Base-by-base conservation (phyloP, 331 rosid genomes). In the Acacia pycnantha region DNA sequence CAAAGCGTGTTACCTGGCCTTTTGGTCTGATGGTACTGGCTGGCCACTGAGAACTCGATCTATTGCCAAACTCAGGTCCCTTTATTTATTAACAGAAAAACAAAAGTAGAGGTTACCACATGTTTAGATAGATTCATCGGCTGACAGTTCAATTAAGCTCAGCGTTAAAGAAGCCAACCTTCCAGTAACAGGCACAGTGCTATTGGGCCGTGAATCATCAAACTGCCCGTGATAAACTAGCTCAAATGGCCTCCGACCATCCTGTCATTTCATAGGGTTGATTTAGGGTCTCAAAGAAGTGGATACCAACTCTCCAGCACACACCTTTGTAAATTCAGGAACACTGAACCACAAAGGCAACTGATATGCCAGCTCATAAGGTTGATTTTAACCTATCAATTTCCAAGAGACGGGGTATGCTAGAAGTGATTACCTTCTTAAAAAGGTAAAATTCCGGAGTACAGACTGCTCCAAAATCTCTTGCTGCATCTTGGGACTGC, bases 221-320 rank as follows among this genome's bases (percentile, higher is more conserved):
- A 91, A 95, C 69, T 93, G 99, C 65, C 99, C 98, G 69, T 90
- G 98, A 84, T 95, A 95, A 74, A 92, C 98, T 87, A 95, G 87
- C 86, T 95, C 98, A 81, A 85, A 95, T 6, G 98, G 99, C 91
- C 99, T 92, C 81, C 99, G 86, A 82, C 99, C 99, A 88, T 90
- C 98, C 99, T 93, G 89, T 82, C 82, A 86, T 76, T 75, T 62
- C 37, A 82, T 62, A 59, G 70, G 70, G 11, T 27, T 24, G 33
- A 11, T 59, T 59, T 59, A 59, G 6, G 33, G 33, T 62, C 14
- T 27, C 21, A 62, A 27, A 62, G 69, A 62, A 27, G 69, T 27
- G 69, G 40, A 24, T 62, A 2, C 69, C 40, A 62, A 4, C 40
- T 11, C 68, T 62, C 21, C 68, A 5, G 68, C 40, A 5, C 19